phyloP scores from a whole-genome alignment of 306 rosid genomes.

The Rosa lucieae region DNA sequence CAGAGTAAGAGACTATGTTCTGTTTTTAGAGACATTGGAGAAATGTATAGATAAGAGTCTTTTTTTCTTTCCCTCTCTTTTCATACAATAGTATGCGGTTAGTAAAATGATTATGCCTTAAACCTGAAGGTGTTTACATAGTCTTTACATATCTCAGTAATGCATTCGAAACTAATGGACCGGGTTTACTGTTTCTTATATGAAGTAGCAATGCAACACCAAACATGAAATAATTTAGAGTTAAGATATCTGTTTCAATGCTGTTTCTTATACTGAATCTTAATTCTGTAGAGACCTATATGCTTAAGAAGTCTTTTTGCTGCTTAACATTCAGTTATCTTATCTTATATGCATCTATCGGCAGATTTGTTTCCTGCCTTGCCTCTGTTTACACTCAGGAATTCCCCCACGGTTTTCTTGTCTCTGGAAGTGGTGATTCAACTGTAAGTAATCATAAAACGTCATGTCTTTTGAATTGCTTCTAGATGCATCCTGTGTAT shows the following conservation, averaged over 20 bases:
- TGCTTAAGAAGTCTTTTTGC: neutral
- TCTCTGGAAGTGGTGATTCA: slow-evolving; percentile 95
- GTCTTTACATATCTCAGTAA: neutral
- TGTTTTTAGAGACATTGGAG: neutral
- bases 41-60: neutral
- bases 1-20: slow-evolving; percentile 56
- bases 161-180: neutral
- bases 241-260: neutral
- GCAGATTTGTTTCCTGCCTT: slow-evolving; percentile 83
- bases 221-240: neutral
- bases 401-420: slow-evolving; percentile 57
- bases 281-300: neutral
- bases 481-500: slow-evolving; percentile 20
- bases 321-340: slow-evolving; percentile 13
- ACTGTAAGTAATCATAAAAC: slow-evolving; percentile 52
- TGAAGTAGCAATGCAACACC: neutral
- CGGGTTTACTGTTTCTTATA: neutral
- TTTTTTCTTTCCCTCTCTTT: neutral
- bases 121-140: neutral
- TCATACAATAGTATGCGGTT: neutral
- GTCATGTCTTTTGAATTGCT: slow-evolving; percentile 18
- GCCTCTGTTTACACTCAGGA: slow-evolving; percentile 60
- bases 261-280: neutral
- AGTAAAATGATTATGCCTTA: neutral
- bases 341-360: slow-evolving; percentile 20